phyloP scores from a whole-genome alignment of 192 early-diverging fungal genomes.

The Pecoramyces ruminantium region DNA sequence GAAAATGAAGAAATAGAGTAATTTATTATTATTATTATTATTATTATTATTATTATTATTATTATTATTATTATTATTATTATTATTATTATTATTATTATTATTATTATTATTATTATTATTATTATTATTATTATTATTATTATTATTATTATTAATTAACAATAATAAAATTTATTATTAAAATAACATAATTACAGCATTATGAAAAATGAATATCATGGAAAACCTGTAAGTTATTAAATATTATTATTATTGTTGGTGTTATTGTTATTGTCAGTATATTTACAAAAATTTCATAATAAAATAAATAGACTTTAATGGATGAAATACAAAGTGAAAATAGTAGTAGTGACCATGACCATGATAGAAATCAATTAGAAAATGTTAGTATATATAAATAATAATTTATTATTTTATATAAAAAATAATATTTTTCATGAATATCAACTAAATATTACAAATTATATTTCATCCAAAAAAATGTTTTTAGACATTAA shows the following conservation, averaged over 20 bases:
- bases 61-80: neutral
- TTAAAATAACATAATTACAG: too few species aligned
- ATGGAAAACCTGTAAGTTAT: neutral
- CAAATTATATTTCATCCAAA: too few species aligned
- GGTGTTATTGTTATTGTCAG: too few species aligned
- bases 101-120: neutral
- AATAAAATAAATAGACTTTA: neutral
- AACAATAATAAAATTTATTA: too few species aligned
- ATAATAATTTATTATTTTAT: too few species aligned
- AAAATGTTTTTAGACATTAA: too few species aligned
- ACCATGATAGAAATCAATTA: neutral
- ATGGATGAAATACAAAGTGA: neutral
- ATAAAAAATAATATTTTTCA: too few species aligned
- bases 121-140: neutral
- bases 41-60: neutral
- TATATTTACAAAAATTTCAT: too few species aligned
- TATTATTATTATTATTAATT: neutral
- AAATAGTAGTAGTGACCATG: neutral
- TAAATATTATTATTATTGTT: too few species aligned
- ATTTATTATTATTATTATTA: neutral
- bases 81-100: neutral
- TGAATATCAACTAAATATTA: too few species aligned
- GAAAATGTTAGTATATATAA: neutral
- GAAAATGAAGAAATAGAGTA: neutral
- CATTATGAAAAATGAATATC: neutral